Evolutionary conservation across 805 yeast species (phyloP), one percentile per base, ranked within the genome.

Genomic region (Spathaspora passalidarum): DNA sequence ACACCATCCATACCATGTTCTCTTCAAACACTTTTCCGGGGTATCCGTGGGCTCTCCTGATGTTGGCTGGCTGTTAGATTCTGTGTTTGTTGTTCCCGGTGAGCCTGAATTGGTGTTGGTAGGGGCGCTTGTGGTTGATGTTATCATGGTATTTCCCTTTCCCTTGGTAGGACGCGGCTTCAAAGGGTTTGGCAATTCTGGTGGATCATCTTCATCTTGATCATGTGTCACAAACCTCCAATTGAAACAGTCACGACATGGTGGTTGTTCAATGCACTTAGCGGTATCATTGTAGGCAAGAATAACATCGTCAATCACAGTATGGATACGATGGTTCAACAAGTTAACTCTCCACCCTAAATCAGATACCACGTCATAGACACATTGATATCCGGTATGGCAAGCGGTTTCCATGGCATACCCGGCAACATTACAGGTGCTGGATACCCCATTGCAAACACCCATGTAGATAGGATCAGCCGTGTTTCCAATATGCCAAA

Each of bases 391-490:
- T 0, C 98, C 99, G 0, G 96, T 79, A 62, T 94, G 99, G 61
- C 99, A 94, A 39, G 84, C 84, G 0, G 97, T 84, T 59, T 94
- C 99, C 96, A 94, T 84, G 9, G 98, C 99, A 63, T 89, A 94
- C 0, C 99, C 99, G 1, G 88, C 97, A 7, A 88, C 75, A 49
- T 92, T 83, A 64, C 99, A 94, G 1, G 91, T 66, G 0, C 95
- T 84, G 3, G 92, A 81, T 0, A 94, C 95, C 8, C 99, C 99
- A 58, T 87, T 90, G 62, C 99, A 94, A 7, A 89, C 91, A 0
- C 99, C 99, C 92, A 91, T 86, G 58, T 76, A 94, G 1, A 94
- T 88, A 1, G 99, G 99, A 62, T 94, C 99, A 0, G 97, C 98
- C 1, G 94, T 94, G 62, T 94, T 92, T 2, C 99, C 99, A 60